Evolutionary conservation across 345 rosid genomes (phyloP), one percentile per base, ranked within the genome.

Genomic region (Gossypium bickii): DNA sequence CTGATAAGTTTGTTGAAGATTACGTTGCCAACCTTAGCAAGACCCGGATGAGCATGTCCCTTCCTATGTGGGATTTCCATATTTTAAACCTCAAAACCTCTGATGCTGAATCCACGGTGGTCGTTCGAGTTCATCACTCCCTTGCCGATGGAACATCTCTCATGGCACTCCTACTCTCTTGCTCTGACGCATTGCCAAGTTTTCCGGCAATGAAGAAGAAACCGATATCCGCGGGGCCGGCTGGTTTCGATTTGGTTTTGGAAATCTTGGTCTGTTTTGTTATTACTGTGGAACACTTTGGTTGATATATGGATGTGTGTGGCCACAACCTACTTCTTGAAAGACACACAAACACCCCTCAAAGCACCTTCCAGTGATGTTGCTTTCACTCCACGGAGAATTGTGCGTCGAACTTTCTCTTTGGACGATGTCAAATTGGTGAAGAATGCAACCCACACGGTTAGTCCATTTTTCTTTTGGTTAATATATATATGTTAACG

Each of bases 61-160:
- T 76, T 61, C 89, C 87, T 1, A 74, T 85, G 45, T 83, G 86
- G 86, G 88, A 86, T 58, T 24, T 82, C 56, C 90, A 83, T 52
- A 66, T 86, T 74, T 78, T 87, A 56, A 85, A 81, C 70, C 9
- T 84, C 13, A 58, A 12, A 43, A 81, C 82, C 27, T 41, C 51
- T 2, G 82, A 66, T 12, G 83, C 90, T 4, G 84, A 81, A 47
- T 70, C 84, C 0, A 8, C 62, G 1, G 64, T 67, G 2, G 65
- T 84, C 60, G 15, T 71, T n/a, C 65, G 86, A 13, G 25, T 71
- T 24, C 89, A 84, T 74, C 87, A 86, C 76, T 84, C 86, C n/a
- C 62, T 86, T 0, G 84, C 87, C 13, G 81, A 86, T 27, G 81
- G 81, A 20, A 70, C 69, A 1, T 84, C 86, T 27, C 81, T 84